Percentiles rank a stretch among this genome's conserved stretches.
These are phyloP conservation scores for Mycena capillaripes DNA, from an alignment of 768 basidiomycete genomes.

Conservation along the genomic window DNA sequence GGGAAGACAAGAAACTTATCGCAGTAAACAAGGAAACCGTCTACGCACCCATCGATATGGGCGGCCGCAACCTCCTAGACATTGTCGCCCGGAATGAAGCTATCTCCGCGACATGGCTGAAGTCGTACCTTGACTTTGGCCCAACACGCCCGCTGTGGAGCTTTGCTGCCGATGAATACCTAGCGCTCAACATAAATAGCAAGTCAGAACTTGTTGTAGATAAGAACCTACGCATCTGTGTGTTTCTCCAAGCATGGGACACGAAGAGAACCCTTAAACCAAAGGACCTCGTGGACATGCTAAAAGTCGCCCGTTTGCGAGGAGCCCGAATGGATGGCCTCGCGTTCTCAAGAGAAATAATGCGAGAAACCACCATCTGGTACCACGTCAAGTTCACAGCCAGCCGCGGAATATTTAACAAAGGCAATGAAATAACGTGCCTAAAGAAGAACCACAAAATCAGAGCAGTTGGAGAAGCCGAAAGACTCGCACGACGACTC, in stretches of 20 bases:
- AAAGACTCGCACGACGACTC: not conserved
- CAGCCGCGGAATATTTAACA: not conserved
- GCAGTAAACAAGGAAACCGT: not conserved
- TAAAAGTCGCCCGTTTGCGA: too few species aligned
- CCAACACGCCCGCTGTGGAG: not conserved
- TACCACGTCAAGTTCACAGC: not conserved
- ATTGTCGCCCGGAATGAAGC: conserved; percentile 30
- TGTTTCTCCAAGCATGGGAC: not conserved
- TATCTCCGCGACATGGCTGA: too few species aligned
- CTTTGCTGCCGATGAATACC: not conserved
- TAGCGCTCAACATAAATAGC: not conserved
- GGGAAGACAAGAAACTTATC: not conserved
- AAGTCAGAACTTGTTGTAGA: too few species aligned
- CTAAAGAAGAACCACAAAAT: not conserved
- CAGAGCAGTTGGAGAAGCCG: not conserved
- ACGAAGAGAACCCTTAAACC: too few species aligned
- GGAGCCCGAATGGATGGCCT: too few species aligned
- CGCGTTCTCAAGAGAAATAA: not conserved
- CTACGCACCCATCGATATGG: not conserved
- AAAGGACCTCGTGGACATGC: too few species aligned
- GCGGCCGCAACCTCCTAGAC: conserved; percentile 18
- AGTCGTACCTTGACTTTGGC: too few species aligned
- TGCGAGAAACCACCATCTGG: not conserved
- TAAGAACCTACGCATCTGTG: too few species aligned
- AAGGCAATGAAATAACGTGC: not conserved